Base-by-base conservation (phyloP, 345 rosid species). In the Clausena lansium region DNA sequence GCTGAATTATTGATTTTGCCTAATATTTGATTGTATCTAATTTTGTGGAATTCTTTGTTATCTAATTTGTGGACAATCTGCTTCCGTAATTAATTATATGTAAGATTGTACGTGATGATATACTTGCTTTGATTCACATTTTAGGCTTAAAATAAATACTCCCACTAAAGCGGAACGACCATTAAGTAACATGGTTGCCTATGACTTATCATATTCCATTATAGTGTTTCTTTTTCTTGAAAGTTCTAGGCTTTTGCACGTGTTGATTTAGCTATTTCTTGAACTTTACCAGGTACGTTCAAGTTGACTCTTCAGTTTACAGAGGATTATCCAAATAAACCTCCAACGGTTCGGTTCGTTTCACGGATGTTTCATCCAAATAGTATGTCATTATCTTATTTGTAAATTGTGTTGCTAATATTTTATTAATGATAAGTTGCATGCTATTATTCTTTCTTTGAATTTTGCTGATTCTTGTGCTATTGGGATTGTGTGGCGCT, bases 331-430 rank as follows among this genome's bases (percentile, higher is more conserved):
- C 93, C 93, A 7, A 89, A 89, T 75, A 89, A 89, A 60, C 93
- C 93, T 30, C 93, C 93, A 25, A 88, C 86, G 0, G 93, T 89
- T 55, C 89, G 91, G 24, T 89, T 89, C n/a, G 89, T 89, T 67
- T 89, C 93, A 55, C 70, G 91, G 67, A 89, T 89, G 93, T 89
- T 89, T 35, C 93, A 89, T 57, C 93, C 93, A 55, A 89, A 89
- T 61, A 89, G 93, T 88, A 88, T 73, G 93, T 87, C 68, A 59
- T 35, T 38, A 22, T 70, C 30, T 20, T 57, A 19, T 47, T 66
- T 30, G 13, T 19, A 20, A 38, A 54, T 45, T 76, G 38, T n/a
- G 6, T 55, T 19, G 45, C 28, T 55, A 25, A 17, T 19, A 4
- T 70, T 54, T 54, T 22, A 10, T 28, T 55, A 6, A 5, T 54